These are phyloP conservation scores for Globisporangium heterothallicum DNA, from an alignment of 352 stramenopile genomes.

Conservation along the genomic window DNA sequence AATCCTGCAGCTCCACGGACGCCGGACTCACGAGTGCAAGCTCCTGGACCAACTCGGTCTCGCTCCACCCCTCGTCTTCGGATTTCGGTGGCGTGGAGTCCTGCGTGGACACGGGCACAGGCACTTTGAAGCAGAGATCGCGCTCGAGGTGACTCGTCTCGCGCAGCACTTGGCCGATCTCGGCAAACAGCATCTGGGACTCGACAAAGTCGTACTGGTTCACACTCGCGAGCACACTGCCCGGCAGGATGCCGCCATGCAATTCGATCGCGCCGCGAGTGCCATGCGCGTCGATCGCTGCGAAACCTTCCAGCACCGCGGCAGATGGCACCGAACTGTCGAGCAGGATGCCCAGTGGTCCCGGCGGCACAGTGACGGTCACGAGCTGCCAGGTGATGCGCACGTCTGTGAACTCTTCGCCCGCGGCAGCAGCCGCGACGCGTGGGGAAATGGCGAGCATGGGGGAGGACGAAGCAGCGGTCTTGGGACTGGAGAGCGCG, in stretches of 20 bases:
- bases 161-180: constrained; percentile 54
- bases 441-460: constrained; percentile 1
- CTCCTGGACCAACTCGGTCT: constrained; percentile 1
- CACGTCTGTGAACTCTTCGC: constrained; percentile 9
- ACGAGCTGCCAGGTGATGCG: constrained; percentile 18
- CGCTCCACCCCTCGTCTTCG: not conserved
- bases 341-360: constrained; percentile 65
- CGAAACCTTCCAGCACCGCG: constrained; percentile 65
- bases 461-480: not conserved
- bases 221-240: constrained; percentile 48
- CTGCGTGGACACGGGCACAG: constrained; percentile 3
- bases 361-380: constrained; percentile 43
- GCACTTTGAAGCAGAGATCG: constrained; percentile 40
- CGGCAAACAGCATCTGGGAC: constrained; percentile 35
- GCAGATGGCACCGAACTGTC: constrained; percentile 31
- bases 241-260: constrained; percentile 28
- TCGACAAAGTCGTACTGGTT: constrained; percentile 56
- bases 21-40: constrained; percentile 10
- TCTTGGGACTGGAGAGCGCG: constrained; percentile 6
- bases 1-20: constrained; percentile 9
- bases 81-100: not conserved
- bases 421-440: constrained; percentile 5
- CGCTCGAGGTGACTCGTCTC: constrained; percentile 49
- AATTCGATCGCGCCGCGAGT: constrained; percentile 37
- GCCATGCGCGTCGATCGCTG: constrained; percentile 33